Evolutionary conservation across 306 rosid genomes (phyloP).

Genomic region (Lathyrus sativus): DNA sequence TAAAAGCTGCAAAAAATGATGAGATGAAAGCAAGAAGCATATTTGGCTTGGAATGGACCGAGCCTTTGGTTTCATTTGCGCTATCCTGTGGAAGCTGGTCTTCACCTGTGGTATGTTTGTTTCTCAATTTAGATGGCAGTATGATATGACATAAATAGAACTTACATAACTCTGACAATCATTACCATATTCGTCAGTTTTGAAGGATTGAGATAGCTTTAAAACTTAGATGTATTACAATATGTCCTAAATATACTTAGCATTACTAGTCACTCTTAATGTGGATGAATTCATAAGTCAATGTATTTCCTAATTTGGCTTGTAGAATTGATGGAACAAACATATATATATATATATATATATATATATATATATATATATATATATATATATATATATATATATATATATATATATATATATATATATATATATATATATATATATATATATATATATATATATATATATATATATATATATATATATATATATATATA

Average conservation of each 20-base stretch:
- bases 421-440: no score
- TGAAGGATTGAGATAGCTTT: background rate
- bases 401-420: no score
- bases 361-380: no score
- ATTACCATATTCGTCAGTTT: background rate
- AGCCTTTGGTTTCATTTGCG: constrained; percentile 87
- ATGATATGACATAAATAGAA: background rate
- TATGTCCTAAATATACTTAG: background rate
- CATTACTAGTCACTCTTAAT: constrained; percentile 1
- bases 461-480: no score
- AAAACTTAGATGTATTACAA: background rate
- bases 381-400: no score
- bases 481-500: no score
- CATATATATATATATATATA: no score
- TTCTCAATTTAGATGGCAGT: constrained; percentile 14
- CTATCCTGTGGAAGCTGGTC: constrained; percentile 96
- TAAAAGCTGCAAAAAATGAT: constrained; percentile 65
- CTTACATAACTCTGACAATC: background rate
- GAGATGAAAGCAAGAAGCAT: constrained; percentile 72
- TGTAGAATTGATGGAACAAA: constrained; percentile 32
- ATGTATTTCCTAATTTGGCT: constrained; percentile 8
- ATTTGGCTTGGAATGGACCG: constrained; percentile 88
- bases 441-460: no score
- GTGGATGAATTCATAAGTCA: constrained; percentile 9
- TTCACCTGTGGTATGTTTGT: constrained; percentile 75